phyloP scores from a whole-genome alignment of 306 rosid genomes.

The Sphenostylis stenocarpa region DNA sequence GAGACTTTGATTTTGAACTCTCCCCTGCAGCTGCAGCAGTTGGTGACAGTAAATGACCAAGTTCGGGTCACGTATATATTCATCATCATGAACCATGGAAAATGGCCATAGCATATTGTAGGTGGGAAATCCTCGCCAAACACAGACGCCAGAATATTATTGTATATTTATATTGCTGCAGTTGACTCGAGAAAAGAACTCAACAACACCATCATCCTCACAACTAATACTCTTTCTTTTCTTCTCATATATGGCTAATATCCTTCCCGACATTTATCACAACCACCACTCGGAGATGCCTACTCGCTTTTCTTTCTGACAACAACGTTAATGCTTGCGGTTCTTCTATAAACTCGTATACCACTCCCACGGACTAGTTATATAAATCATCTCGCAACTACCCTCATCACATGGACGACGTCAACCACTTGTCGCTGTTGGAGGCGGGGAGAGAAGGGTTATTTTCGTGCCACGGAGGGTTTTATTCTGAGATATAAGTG shows the following conservation, averaged over 20 bases:
- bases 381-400: too few species aligned
- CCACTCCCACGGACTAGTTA: too few species aligned
- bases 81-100: constrained; percentile 14
- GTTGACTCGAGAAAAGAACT: constrained; percentile 22
- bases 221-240: neutral
- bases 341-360: too few species aligned
- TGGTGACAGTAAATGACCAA: constrained; percentile 38
- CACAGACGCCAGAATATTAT: neutral
- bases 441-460: too few species aligned
- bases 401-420: too few species aligned
- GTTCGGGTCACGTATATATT: constrained; percentile 29
- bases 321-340: neutral
- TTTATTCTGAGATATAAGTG: too few species aligned
- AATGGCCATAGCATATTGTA: neutral
- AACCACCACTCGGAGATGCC: neutral
- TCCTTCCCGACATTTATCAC: neutral
- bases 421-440: too few species aligned
- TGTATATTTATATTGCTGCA: neutral
- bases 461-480: too few species aligned
- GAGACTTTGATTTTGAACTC: constrained; percentile 9
- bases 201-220: neutral
- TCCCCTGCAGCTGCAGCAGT: constrained; percentile 5
- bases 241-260: neutral
- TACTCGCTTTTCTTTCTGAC: neutral
- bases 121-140: constrained; percentile 24